Evolutionary conservation across 805 yeast species (phyloP), one percentile per base, ranked within the genome.

Genomic region (Saccharomycopsis fodiens): DNA sequence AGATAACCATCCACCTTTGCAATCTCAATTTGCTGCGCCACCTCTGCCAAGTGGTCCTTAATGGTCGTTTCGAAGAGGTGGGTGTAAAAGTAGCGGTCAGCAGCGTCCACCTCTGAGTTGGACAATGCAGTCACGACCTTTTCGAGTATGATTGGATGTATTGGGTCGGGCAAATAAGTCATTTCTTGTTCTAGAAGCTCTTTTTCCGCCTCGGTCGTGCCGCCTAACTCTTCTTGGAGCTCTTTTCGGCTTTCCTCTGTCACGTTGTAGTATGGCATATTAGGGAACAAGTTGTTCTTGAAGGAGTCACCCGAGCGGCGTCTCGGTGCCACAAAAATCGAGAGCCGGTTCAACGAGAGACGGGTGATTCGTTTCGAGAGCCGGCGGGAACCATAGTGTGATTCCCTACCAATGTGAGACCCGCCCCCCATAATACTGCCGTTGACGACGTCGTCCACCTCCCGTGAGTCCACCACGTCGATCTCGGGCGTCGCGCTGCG

Each of bases 51-150:
- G 15, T 39, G 17, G 13, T 15, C 12, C 17, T 23, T 25, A 4
- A 35, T 42, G 10, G n/a, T 20, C n/a, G 20, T 13, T 23, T 46
- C 50, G n/a, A 35, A 44, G 13, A 46, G 19, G 16, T 46, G 36
- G 10, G 50, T 46, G 42, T 15, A 46, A 25, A 20, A 46, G 39
- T 46, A 46, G 19, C 29, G 29, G 31, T 43, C 49, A 31, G n/a
- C 19, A 12, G 23, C 22, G 23, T 45, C 29, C 3, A 7, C 22
- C 4, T 15, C 12, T 13, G 36, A 10, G 21, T 20, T 16, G 16
- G 21, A 3, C 19, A 22, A 17, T 32, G 20, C 10, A 20, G 20
- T 17, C 3, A 45, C n/a, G 6, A 41, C 46, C 21, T 25, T 40
- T 12, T 45, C 41, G 15, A 45, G 22, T 17, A 41, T 43, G 3